Conservation (phyloP, 2,329 filamentous ascomycete genomes). For the Phialophora tarda region DNA sequence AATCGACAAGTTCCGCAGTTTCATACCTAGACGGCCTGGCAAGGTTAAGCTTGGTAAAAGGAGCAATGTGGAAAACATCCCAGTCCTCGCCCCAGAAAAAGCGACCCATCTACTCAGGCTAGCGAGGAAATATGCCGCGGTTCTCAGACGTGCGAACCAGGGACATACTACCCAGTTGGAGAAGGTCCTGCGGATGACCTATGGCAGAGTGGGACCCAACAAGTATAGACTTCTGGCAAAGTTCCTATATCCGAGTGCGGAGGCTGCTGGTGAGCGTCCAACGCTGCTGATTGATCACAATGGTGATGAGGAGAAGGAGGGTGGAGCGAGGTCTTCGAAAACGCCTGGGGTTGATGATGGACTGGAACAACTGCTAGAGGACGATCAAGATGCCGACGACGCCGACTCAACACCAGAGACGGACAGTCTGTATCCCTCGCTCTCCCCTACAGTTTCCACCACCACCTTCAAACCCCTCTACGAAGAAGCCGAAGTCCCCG, state of each 20-base stretch:
- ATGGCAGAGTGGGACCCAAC: constrained; percentile 62
- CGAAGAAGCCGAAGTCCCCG: background rate
- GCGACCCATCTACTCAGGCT: constrained; percentile 28
- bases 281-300: background rate
- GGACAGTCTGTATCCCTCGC: constrained; percentile 19
- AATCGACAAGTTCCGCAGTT: constrained; percentile 55
- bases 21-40: constrained; percentile 25
- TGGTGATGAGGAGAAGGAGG: background rate
- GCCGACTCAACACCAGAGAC: constrained; percentile 20
- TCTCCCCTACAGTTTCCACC: background rate
- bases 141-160: constrained; percentile 60
- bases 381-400: constrained; percentile 1
- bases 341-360: background rate
- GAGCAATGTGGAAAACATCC: constrained; percentile 30
- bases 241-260: constrained; percentile 39
- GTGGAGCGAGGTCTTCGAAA: background rate
- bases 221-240: constrained; percentile 55
- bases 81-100: constrained; percentile 34
- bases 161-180: constrained; percentile 59
- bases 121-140: constrained; percentile 50
- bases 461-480: constrained; percentile 6
- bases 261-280: background rate
- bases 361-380: background rate
- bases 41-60: constrained; percentile 32
- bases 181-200: constrained; percentile 60